Base-by-base conservation (phyloP, 164 flowering plant genomes). In the Houttuynia cordata region DNA sequence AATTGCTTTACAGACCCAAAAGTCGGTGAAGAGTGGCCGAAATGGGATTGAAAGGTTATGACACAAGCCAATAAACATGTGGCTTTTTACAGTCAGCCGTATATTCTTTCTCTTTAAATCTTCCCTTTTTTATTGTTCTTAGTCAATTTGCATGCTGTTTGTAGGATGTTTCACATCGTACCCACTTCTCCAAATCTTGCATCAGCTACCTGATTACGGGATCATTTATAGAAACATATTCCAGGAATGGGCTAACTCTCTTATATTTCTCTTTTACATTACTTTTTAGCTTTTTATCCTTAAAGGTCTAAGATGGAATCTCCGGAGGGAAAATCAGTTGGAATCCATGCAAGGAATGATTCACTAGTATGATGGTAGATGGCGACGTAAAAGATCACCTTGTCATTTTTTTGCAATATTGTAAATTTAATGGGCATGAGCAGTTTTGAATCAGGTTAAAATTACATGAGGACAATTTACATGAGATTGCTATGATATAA, bases 121-220 rank as follows among this genome's bases (percentile, higher is more conserved):
- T 20, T 3, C 12, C 15, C 12, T 54, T 22, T 24, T 4, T 54
- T 23, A 4, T 20, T 34, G 18, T 22, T 53, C 24, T 17, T 20
- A 53, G 15, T 24, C 30, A 24, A 13, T 22, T 25, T 54, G 57
- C 45, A 56, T 21, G 22, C 19, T 14, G 17, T 54, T 24, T 24
- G 10, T 54, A 15, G 57, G 57, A 23, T 54, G 57, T 14, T 13
- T 7, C 57, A 15, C 19, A 54, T 57, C 59, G 12, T 7, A 18
- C 45, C 45, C 21, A 34, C 42, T 57, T 22, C 50, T 57, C 18
- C 22, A 57, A 51, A 64, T 64, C 56, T 64, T 64, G 30, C 37
- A 60, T 49, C 54, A n/a, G n/a, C n/a, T 25, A 8, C 53, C 49
- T 60, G 62, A 60, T 60, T 52, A 49, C 40, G 45, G 25, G 49